Evolutionary conservation across 495 filamentous ascomycete species (phyloP).

Genomic region (Penicillium parvum): DNA sequence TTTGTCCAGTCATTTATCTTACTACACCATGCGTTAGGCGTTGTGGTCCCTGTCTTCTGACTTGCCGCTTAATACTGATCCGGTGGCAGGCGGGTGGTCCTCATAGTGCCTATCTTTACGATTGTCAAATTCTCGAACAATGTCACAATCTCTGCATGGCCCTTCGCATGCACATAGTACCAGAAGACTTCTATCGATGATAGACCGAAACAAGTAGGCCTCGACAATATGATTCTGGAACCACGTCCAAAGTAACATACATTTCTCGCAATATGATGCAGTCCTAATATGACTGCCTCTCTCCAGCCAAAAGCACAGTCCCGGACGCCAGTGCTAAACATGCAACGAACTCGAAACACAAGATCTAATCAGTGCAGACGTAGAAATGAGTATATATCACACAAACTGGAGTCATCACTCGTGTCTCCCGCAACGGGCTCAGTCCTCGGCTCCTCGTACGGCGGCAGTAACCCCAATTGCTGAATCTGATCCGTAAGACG

Average conservation of each 20-base stretch:
- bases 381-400: not conserved
- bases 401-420: not conserved
- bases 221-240: slow-evolving; percentile 8
- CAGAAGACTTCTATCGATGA: not conserved
- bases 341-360: slow-evolving; percentile 3
- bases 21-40: slow-evolving; percentile 7
- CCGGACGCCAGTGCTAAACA: slow-evolving; percentile 17
- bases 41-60: no score
- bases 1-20: no score
- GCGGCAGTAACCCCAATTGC: slow-evolving; percentile 19
- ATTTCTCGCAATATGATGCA: not conserved
- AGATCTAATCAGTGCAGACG: not conserved
- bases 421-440: not conserved
- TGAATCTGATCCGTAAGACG: slow-evolving; percentile 16
- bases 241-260: no score
- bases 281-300: no score
- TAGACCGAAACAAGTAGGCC: slow-evolving; percentile 12
- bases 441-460: not conserved
- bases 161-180: not conserved
- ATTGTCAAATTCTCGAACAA: not conserved
- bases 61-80: no score
- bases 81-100: no score
- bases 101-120: not conserved
- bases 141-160: slow-evolving; percentile 9
- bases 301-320: not conserved